These are phyloP conservation scores for Hyphopichia buzzinii DNA, from an alignment of 1,139 yeast species.

Conservation along the genomic window DNA sequence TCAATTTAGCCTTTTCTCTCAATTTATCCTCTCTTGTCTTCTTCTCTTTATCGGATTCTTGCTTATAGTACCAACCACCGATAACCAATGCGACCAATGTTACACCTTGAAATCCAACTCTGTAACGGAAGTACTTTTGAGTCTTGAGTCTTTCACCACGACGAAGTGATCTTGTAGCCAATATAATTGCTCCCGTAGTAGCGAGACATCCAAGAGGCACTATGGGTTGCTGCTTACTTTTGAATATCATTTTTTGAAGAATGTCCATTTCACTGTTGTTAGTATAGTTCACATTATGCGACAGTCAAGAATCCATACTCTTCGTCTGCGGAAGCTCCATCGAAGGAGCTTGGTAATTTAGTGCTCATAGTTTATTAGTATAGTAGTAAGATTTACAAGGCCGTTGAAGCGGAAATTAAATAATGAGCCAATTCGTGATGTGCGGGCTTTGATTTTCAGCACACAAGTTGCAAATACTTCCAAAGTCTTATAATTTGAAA, in stretches of 20 bases:
- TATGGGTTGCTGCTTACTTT: conserved; percentile 68
- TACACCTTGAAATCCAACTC: conserved; percentile 82
- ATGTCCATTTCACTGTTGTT: conserved; percentile 28
- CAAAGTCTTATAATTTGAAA: too few relatives aligned
- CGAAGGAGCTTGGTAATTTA: conserved; percentile 25
- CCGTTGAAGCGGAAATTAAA: too few relatives aligned
- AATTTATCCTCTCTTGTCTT: conserved; percentile 59
- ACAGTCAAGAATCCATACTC: conserved; percentile 17
- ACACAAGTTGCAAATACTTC: too few relatives aligned
- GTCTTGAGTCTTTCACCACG: conserved; percentile 73
- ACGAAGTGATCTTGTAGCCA: conserved; percentile 76
- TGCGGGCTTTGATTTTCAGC: too few relatives aligned
- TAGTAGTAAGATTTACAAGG: too few relatives aligned
- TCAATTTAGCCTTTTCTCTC: conserved; percentile 73
- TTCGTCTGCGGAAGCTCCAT: conserved; percentile 16
- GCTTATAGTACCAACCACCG: conserved; percentile 69
- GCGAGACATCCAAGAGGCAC: conserved; percentile 80
- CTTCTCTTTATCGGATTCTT: conserved; percentile 36
- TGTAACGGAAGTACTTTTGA: conserved; percentile 83
- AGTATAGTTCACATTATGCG: conserved; percentile 4
- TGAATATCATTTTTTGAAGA: conserved; percentile 28
- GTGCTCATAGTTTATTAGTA: conserved; percentile 11
- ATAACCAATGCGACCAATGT: conserved; percentile 79
- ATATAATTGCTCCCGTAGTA: conserved; percentile 75
- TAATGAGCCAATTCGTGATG: too few relatives aligned